Percentiles rank a stretch among this genome's conserved stretches.
These are phyloP conservation scores for Suillus subalutaceus DNA, from an alignment of 768 basidiomycete species.

Conservation along the genomic window DNA sequence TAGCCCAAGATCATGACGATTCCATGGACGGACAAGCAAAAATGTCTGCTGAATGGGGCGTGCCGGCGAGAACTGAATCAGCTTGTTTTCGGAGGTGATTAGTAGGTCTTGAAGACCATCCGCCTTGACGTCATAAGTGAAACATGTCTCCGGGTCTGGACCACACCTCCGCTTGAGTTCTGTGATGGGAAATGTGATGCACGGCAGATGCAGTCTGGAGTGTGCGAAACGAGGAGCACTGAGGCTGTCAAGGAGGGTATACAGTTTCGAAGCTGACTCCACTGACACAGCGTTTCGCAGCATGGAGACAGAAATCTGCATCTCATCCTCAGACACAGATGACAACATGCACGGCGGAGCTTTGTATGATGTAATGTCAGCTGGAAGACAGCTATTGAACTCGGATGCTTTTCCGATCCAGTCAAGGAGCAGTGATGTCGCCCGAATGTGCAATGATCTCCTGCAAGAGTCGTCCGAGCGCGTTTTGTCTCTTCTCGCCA, in stretches of 20 bases:
- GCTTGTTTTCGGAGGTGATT: background rate
- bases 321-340: background rate
- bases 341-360: background rate
- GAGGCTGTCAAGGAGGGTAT: background rate
- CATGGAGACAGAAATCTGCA: background rate
- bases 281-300: background rate
- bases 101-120: background rate
- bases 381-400: slow-evolving; percentile 4
- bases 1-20: background rate
- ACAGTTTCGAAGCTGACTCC: background rate
- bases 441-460: background rate
- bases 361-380: background rate
- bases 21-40: background rate
- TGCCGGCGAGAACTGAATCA: background rate
- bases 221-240: slow-evolving; percentile 1
- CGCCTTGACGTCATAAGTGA: background rate
- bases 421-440: background rate
- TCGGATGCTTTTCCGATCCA: background rate
- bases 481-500: background rate
- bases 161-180: background rate
- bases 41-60: background rate
- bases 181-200: background rate
- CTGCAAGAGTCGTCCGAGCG: background rate
- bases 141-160: background rate
- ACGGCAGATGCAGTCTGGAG: background rate